Conservation (phyloP, 768 basidiomycete species). For the Tephrocybe sp. region DNA sequence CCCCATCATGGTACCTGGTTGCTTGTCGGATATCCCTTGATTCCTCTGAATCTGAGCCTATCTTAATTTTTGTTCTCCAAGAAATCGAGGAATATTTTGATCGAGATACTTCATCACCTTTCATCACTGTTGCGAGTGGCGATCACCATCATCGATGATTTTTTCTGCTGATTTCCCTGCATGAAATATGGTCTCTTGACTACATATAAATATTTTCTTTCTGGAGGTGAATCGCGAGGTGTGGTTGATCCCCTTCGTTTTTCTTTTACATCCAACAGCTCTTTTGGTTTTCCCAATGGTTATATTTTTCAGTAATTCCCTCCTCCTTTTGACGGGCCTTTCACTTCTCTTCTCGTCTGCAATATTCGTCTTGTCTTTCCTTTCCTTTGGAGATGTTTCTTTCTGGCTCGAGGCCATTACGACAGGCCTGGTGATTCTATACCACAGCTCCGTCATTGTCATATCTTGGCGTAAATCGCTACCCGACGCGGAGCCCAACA, state of each 20-base stretch:
- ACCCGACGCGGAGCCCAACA: not conserved
- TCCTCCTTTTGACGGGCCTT: conserved; percentile 4
- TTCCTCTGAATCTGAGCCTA: too few species aligned
- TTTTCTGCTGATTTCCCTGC: not conserved
- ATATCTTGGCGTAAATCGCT: conserved; percentile 8
- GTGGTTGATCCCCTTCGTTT: conserved; percentile 3
- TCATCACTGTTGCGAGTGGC: not conserved
- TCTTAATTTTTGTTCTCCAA: too few species aligned
- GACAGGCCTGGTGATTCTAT: conserved; percentile 7
- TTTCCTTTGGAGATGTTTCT: conserved; percentile 10
- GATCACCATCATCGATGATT: not conserved
- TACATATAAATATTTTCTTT: too few species aligned
- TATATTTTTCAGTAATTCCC: not conserved
- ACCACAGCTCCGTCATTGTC: conserved; percentile 7
- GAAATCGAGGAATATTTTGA: too few species aligned
- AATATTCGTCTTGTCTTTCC: conserved; percentile 12
- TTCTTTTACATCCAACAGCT: not conserved
- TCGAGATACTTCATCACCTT: not conserved
- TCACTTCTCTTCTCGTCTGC: conserved; percentile 10
- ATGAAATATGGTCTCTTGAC: not conserved
- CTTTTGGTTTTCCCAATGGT: conserved; percentile 3
- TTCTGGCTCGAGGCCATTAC: conserved; percentile 13
- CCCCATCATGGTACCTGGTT: too few species aligned
- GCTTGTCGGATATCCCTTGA: too few species aligned
- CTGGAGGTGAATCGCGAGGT: too few species aligned